Percentiles rank a stretch among this genome's conserved stretches.
Conservation (phyloP, 371 early-diverging fungal genomes). For the Mortierella sp. region DNA sequence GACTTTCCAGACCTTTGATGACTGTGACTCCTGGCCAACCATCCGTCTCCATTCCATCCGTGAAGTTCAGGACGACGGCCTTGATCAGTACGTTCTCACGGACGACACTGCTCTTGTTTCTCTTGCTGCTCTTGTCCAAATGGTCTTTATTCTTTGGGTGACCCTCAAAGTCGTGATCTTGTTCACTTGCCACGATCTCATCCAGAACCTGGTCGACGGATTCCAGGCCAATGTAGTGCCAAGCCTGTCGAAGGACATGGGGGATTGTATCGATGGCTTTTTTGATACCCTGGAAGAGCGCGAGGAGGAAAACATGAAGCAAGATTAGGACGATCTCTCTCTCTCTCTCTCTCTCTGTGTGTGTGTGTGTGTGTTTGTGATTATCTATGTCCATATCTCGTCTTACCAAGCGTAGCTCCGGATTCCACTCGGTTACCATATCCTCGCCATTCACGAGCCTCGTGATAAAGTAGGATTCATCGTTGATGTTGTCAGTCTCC, state of each 20-base stretch:
- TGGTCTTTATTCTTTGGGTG: neutral
- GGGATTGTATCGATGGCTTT: slow-evolving; percentile 31
- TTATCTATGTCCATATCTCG: neutral
- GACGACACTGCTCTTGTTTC: neutral
- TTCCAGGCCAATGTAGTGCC: slow-evolving; percentile 40
- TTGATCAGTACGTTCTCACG: slow-evolving; percentile 10
- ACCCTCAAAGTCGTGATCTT: slow-evolving; percentile 10
- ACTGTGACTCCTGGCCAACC: slow-evolving; percentile 38
- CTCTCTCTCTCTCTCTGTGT: neutral
- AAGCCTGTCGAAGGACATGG: slow-evolving; percentile 24
- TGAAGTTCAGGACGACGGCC: slow-evolving; percentile 37
- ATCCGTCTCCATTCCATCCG: slow-evolving; percentile 48
- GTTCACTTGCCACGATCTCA: slow-evolving; percentile 22
- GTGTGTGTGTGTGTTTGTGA: neutral
- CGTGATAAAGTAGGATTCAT: slow-evolving; percentile 30
- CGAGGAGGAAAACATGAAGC: neutral
- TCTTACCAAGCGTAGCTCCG: slow-evolving; percentile 31
- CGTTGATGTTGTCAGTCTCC: slow-evolving; percentile 26
- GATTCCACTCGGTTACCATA: slow-evolving; percentile 45
- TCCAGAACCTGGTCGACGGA: slow-evolving; percentile 24
- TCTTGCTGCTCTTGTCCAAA: neutral
- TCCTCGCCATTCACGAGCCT: slow-evolving; percentile 13
- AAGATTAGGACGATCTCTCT: no score
- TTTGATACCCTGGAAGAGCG: slow-evolving; percentile 24
- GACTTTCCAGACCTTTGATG: slow-evolving; percentile 28